These are phyloP conservation scores for Pichia exigua DNA, from an alignment of 805 yeast genomes.

Conservation along the genomic window DNA sequence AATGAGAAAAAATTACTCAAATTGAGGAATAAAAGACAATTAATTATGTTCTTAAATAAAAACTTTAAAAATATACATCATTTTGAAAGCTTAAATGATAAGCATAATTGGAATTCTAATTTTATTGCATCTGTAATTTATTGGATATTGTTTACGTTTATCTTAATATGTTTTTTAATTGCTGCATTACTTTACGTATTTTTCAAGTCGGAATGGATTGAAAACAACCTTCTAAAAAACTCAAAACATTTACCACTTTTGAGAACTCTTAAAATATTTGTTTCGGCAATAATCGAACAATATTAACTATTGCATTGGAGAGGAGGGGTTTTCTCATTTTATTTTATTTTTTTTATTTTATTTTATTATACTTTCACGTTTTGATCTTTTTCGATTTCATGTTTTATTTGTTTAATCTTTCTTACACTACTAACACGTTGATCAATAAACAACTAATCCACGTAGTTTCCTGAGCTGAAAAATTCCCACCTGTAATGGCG, in stretches of 20 bases:
- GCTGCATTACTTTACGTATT: background rate
- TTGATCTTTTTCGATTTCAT: no score
- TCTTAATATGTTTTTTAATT: background rate
- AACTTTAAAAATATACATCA: background rate
- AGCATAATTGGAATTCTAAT: background rate
- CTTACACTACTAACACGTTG: no score
- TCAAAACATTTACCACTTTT: background rate
- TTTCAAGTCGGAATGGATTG: background rate
- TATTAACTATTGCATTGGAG: background rate
- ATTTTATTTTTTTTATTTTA: background rate
- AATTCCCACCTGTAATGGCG: no score
- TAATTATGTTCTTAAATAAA: conserved; percentile 3
- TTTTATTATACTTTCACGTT: no score
- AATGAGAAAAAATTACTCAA: background rate
- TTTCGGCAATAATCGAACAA: background rate
- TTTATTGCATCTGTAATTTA: background rate
- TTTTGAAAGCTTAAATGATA: background rate
- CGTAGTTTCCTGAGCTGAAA: no score
- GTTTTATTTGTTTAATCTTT: no score
- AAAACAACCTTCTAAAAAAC: background rate
- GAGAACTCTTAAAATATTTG: background rate
- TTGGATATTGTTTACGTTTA: background rate
- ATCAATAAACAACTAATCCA: no score
- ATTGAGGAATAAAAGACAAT: conserved; percentile 10
- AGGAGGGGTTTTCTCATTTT: no score